Evolutionary conservation across 2,329 filamentous ascomycete species (phyloP), one percentile per base, ranked within the genome.

Genomic region (Dryadomyces sulphureus): DNA sequence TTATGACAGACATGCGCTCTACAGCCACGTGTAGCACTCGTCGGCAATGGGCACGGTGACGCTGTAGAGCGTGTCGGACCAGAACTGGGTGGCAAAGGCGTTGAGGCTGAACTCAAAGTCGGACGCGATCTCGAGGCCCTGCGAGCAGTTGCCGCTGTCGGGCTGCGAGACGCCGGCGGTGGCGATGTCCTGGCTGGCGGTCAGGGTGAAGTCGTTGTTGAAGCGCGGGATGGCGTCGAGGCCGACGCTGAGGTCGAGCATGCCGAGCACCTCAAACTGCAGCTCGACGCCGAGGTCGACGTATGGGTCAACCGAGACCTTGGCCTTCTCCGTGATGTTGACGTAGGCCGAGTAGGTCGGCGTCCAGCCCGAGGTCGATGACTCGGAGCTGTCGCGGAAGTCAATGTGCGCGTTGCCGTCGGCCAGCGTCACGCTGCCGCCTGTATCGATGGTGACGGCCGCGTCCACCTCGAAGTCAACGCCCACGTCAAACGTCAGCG

Each of bases 21-120:
- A 42, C 25, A 42, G 8, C 25, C 54, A 56, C 16, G 53, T 48
- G 43, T 58, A 58, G 43, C 57, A 59, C 50, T 55, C 45, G 32
- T 55, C 48, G 5, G 53, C 56, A 35, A 59, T 54, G 3, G 56
- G 55, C 4, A 58, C 50, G 9, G 49, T 50, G 4, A 55, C 51
- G 38, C 36, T 55, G 47, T 57, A 58, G 3, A 59, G 45, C 21
- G 52, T 52, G 44, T 49, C 49, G 34, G 46, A 50, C 52, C 54
- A 59, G 46, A 56, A 54, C 49, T 57, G 46, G 7, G 55, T 57
- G 9, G 56, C 54, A 17, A 52, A 56, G 2, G 52, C 56, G 11
- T 52, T 24, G 24, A 59, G 49, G 39, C 45, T 53, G 7, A 59
- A 59, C 41, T 46, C 45, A 41, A 59, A 59, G 38, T 57, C 54